Evolutionary conservation across 148 eudicot species (phyloP).

Genomic region (Vaccinium darrowii): DNA sequence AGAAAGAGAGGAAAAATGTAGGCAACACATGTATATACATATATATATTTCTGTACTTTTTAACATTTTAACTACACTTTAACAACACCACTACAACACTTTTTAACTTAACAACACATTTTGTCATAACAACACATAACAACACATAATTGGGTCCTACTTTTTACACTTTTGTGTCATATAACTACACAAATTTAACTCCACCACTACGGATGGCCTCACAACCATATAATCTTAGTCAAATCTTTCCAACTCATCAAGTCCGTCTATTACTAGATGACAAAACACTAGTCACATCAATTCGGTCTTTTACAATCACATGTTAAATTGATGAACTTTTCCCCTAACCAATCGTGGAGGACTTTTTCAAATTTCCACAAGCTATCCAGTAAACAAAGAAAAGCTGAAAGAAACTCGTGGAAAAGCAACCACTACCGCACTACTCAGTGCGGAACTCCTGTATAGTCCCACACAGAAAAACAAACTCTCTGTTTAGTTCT

Average conservation of each 20-base stretch:
- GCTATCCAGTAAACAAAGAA: not conserved
- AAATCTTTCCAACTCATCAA: not conserved
- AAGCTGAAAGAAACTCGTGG: not conserved
- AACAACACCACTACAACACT: too few relatives aligned
- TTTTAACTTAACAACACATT: too few relatives aligned
- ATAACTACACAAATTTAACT: too few relatives aligned
- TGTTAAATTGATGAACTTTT: not conserved
- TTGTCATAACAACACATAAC: too few relatives aligned
- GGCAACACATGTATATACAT: too few relatives aligned
- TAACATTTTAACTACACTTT: too few relatives aligned
- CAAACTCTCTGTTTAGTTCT: not conserved
- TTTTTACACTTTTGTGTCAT: too few relatives aligned
- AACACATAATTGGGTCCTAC: too few relatives aligned
- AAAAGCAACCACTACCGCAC: not conserved
- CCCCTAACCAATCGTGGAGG: not conserved
- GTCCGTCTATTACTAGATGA: not conserved
- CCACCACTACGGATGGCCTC: too few relatives aligned
- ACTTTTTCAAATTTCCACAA: not conserved
- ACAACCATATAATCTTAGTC: not conserved
- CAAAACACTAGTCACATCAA: not conserved
- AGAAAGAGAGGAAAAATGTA: too few relatives aligned
- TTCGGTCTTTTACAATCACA: not conserved
- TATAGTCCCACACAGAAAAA: too few relatives aligned
- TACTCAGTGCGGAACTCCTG: not conserved
- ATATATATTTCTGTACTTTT: too few relatives aligned